These are phyloP conservation scores for Fusarium dimerum DNA, from an alignment of 2,329 filamentous ascomycete species.

Conservation along the genomic window DNA sequence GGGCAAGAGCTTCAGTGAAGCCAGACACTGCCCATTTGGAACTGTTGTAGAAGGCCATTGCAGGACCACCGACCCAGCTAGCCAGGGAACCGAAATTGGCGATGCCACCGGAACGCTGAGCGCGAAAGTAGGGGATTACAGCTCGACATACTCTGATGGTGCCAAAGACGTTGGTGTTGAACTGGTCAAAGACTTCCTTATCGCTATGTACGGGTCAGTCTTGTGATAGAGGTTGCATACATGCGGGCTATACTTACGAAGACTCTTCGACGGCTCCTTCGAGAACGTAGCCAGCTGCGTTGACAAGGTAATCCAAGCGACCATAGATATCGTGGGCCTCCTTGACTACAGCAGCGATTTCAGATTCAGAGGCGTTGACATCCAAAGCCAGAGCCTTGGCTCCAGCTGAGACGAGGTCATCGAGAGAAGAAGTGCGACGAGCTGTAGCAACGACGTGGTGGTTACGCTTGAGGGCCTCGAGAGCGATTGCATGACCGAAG, in stretches of 20 bases:
- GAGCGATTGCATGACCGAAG: slow-evolving; percentile 45
- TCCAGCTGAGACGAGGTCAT: slow-evolving; percentile 7
- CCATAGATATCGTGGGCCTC: slow-evolving; percentile 9
- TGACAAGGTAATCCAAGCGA: slow-evolving; percentile 12
- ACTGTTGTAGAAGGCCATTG: slow-evolving; percentile 23
- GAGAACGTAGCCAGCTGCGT: slow-evolving; percentile 17
- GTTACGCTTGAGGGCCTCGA: slow-evolving; percentile 42
- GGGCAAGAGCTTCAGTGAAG: slow-evolving; percentile 40
- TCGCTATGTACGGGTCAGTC: slow-evolving; percentile 11
- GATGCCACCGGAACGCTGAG: slow-evolving; percentile 29
- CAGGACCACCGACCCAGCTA: slow-evolving; percentile 35
- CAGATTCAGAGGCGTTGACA: slow-evolving; percentile 9
- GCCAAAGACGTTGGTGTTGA: slow-evolving; percentile 52
- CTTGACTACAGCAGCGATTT: slow-evolving; percentile 10
- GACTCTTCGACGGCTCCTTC: slow-evolving; percentile 18
- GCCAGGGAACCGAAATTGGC: slow-evolving; percentile 45
- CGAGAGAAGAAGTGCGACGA: slow-evolving; percentile 32
- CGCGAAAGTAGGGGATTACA: slow-evolving; percentile 45
- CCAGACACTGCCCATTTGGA: slow-evolving; percentile 46
- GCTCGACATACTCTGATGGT: slow-evolving; percentile 46
- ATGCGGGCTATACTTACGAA: slow-evolving; percentile 4
- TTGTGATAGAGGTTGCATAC: neutral
- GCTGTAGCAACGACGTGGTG: slow-evolving; percentile 49
- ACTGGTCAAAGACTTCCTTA: slow-evolving; percentile 35
- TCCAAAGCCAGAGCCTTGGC: slow-evolving; percentile 11